Conservation (phyloP, 75 land plant species). For the Picea glauca region DNA sequence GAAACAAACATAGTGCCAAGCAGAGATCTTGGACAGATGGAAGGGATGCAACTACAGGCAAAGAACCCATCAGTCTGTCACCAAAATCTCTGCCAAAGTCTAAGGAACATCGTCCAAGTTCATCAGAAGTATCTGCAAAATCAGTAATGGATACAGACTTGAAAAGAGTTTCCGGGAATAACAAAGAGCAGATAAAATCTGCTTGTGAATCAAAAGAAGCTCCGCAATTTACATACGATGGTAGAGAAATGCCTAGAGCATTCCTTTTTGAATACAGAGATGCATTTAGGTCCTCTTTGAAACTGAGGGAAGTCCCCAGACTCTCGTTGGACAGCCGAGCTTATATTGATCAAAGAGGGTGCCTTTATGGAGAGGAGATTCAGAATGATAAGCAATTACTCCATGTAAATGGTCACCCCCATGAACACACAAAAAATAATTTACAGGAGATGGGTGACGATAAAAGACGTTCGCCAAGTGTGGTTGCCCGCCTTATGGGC, state of each 20-base stretch:
- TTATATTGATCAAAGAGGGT: conserved; percentile 20
- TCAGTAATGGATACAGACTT: not conserved
- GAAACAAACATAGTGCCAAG: not conserved
- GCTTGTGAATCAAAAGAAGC: conserved; percentile 27
- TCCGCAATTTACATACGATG: conserved; percentile 59
- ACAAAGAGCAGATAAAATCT: not conserved
- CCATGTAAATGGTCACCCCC: not conserved
- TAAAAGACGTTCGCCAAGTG: conserved; percentile 28
- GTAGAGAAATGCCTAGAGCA: conserved; percentile 32
- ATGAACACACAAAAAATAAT: not conserved
- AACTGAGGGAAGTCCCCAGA: conserved; percentile 52
- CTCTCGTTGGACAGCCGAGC: conserved; percentile 58
- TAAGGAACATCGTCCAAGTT: not conserved
- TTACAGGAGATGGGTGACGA: not conserved
- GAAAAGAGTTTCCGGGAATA: conserved; percentile 8
- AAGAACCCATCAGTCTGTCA: not conserved
- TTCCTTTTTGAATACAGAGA: conserved; percentile 42
- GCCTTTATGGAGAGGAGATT: conserved; percentile 1
- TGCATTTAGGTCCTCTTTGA: conserved; percentile 31
- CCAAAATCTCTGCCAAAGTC: conserved; percentile 6
- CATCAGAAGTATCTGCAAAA: not conserved
- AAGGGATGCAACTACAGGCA: not conserved
- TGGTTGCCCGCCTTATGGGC: conserved; percentile 81
- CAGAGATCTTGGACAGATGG: not conserved
- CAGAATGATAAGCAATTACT: not conserved